A percentile compares a stretch with the other conserved stretches of the same genome.
Conservation (phyloP, 1,284 basidiomycete species). For the Caloboletus inedulis region DNA sequence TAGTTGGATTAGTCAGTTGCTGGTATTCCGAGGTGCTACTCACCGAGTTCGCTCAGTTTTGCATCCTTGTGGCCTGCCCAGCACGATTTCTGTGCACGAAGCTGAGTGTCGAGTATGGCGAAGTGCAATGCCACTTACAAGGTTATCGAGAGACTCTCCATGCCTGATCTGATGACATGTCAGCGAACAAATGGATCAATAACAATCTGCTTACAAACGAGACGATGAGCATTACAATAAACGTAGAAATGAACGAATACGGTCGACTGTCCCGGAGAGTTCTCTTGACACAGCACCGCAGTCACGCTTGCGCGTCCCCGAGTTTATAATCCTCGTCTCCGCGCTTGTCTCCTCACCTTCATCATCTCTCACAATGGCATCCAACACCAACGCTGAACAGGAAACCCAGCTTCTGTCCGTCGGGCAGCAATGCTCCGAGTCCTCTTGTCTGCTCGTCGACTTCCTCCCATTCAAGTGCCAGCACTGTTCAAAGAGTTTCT, state of each 20-base stretch:
- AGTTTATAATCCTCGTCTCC: slow-evolving; percentile 20
- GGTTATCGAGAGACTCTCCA: slow-evolving; percentile 73
- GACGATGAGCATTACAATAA: slow-evolving; percentile 20
- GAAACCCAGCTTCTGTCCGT: slow-evolving; percentile 57
- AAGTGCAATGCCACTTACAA: slow-evolving; percentile 38
- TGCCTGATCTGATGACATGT: slow-evolving; percentile 60
- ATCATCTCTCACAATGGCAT: slow-evolving; percentile 7
- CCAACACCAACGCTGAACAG: slow-evolving; percentile 33
- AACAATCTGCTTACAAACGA: slow-evolving; percentile 22
- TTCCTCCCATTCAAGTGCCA: slow-evolving; percentile 82
- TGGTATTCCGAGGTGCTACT: slow-evolving; percentile 21
- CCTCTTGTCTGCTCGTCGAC: slow-evolving; percentile 65
- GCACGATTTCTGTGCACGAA: slow-evolving; percentile 39
- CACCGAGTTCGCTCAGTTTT: slow-evolving; percentile 79
- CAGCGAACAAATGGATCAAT: slow-evolving; percentile 31
- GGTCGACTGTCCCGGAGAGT: slow-evolving; percentile 7
- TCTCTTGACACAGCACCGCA: neutral
- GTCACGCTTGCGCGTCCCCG: slow-evolving; percentile 23
- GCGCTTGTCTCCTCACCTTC: neutral
- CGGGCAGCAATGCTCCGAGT: slow-evolving; percentile 68
- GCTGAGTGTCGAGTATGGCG: neutral
- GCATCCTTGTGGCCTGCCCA: slow-evolving; percentile 90
- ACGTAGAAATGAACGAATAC: slow-evolving; percentile 1
- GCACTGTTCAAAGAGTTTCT: slow-evolving; percentile 64
- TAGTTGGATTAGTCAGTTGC: slow-evolving; percentile 7